Evolutionary conservation across 2,329 filamentous ascomycete genomes (phyloP), one percentile per base, ranked within the genome.

Genomic region (Penicillium decumbens): DNA sequence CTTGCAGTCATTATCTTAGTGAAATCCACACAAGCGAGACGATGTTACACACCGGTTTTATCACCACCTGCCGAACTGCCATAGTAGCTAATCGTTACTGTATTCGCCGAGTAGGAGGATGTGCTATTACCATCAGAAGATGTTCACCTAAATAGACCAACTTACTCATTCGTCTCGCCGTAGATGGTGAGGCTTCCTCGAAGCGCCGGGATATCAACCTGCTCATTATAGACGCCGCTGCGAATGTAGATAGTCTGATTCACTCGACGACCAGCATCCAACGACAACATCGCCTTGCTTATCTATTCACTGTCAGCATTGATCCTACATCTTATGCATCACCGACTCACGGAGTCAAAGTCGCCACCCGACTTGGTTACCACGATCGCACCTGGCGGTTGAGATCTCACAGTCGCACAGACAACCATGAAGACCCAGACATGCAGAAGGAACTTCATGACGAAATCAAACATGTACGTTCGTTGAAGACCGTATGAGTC

Each of bases 221-320:
- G 45, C 38, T 47, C 45, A 15, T 42, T 15, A n/a, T 47, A 43
- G 39, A 42, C 12, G 10, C 39, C 45, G 13, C 15, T 23, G 15
- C 30, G 29, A 29, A 42, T 42, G 27, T 33, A 47, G 20, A 47
- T 47, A n/a, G 45, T 47, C n/a, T 47, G 39, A 18, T 47, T 42
- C 8, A 37, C 24, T 13, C 25, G 15, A 9, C 8, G 15, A 2
- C 45, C 45, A 4, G 29, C 15, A 15, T 42, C 10, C 10, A 47
- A 13, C 10, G 45, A 40, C 38, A 29, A 18, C 13, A 46, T 41
- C 7, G 44, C 44, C n/a, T 40, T 15, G 7, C 37, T n/a, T 7
- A 42, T 47, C 45, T 47, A 38, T 13, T 27, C 13, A 28, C n/a
- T 2, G 23, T 41, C 18, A 35, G 10, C 10, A 27, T 37, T 7